These are phyloP conservation scores for Debaryomyces tyrocola DNA, from an alignment of 805 yeast species.

Conservation along the genomic window DNA sequence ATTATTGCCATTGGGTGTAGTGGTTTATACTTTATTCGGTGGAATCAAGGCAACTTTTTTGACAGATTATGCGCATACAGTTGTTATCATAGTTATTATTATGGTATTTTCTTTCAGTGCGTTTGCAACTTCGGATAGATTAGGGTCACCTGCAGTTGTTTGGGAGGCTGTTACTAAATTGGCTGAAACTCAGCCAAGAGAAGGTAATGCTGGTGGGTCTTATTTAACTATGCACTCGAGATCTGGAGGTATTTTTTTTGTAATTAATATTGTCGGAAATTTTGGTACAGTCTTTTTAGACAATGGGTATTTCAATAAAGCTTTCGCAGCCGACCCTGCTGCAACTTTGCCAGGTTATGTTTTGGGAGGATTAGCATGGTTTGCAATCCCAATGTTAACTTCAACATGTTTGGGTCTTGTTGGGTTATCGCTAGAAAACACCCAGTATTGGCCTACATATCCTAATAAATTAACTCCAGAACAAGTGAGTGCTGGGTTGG, in stretches of 20 bases:
- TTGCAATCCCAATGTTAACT: conserved; percentile 80
- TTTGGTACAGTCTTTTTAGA: conserved; percentile 88
- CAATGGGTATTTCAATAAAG: conserved; percentile 87
- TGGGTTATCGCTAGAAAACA: conserved; percentile 67
- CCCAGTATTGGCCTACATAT: conserved; percentile 76
- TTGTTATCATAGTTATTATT: conserved; percentile 70
- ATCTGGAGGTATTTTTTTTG: conserved; percentile 86
- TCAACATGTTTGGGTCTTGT: conserved; percentile 90
- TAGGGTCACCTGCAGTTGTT: conserved; percentile 83
- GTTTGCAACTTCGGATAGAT: conserved; percentile 62
- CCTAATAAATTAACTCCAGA: conserved; percentile 64
- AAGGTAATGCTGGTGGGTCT: conserved; percentile 83
- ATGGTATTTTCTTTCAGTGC: conserved; percentile 79
- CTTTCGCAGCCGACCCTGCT: conserved; percentile 80
- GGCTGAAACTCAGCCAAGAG: conserved; percentile 62
- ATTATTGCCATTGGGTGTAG: conserved; percentile 78
- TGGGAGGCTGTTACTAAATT: conserved; percentile 70
- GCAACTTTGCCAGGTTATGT: conserved; percentile 87
- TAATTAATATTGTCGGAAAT: conserved; percentile 83
- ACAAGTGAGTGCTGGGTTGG: conserved; percentile 81
- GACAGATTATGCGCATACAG: conserved; percentile 45
- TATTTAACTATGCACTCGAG: conserved; percentile 85
- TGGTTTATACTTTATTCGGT: conserved; percentile 42
- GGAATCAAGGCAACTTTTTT: conserved; percentile 48
- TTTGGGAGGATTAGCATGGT: conserved; percentile 88